Evolutionary conservation across 1,284 basidiomycete species (phyloP).

Genomic region (Ustilago lituana): DNA sequence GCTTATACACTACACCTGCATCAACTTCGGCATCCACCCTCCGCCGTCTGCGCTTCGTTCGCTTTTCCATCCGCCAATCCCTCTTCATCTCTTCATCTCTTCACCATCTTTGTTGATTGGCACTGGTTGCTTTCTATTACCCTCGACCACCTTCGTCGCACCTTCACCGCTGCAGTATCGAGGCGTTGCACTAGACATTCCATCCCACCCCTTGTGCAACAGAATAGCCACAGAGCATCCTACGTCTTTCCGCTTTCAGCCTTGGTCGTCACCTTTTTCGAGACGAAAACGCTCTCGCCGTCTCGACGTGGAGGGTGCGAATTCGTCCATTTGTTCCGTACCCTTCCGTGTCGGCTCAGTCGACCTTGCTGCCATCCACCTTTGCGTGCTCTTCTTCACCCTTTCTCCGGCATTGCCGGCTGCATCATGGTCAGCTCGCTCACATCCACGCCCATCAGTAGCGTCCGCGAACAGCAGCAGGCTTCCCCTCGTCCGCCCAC

Average conservation of each 20-base stretch:
- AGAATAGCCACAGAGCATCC: neutral
- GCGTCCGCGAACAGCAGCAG: constrained; percentile 39
- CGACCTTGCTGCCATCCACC: neutral
- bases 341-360: no score
- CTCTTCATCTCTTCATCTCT: neutral
- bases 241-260: no score
- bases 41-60: neutral
- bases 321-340: neutral
- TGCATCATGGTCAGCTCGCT: constrained; percentile 40
- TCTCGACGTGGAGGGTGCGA: no score
- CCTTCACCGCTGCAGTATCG: no score
- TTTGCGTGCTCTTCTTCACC: neutral
- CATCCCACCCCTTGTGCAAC: no score
- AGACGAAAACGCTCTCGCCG: no score
- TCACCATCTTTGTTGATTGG: neutral
- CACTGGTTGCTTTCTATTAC: neutral
- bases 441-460: constrained; percentile 39
- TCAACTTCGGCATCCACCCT: constrained; percentile 5
- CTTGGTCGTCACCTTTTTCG: no score
- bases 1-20: neutral
- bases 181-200: no score
- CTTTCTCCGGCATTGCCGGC: constrained; percentile 33
- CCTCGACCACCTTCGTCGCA: neutral
- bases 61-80: constrained; percentile 2
- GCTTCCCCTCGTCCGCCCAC: constrained; percentile 17